Base-by-base conservation (phyloP, 1,284 basidiomycete genomes). In the Tylopilus sp. region DNA sequence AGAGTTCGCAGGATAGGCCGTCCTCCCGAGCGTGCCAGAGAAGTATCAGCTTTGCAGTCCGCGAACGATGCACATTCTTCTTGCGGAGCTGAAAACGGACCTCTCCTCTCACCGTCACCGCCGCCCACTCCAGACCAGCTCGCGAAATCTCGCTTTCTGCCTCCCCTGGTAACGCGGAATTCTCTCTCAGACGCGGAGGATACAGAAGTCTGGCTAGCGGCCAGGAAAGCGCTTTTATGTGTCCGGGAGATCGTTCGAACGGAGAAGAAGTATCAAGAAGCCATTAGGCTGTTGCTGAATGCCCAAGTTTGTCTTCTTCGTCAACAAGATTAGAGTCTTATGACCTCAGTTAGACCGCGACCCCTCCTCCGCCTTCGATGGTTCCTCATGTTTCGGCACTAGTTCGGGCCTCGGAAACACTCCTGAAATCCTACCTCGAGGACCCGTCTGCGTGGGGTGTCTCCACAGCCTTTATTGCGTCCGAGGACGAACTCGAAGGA, bases 371-470 rank as follows among this genome's bases (percentile, higher is more conserved):
- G 4, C 66, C 76, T 18, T 68, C 81, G 11, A 77, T 86, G 70
- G 61, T 74, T 17, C 67, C 72, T 18, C 77, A 83, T 56, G 68
- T 78, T 7, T 74, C 70, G 15, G 73, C 71, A 8, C 71, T 87
- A 10, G 66, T 80, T 17, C 58, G 59, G 9, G 77, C 75, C 4
- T 81, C 78, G 20, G 71, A 76, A 38, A 65, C 62, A 18, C 67
- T 84, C 39, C 61, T 82, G 3, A 61, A 64, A 7, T 68, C 68
- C 8, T 75, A 84, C 58, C 71, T 78, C 34, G 73, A 76, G 38
- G 81, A 83, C 46, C 81, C 82, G 9, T 81, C 77, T 35, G 80
- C 78, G 1, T 76, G 74, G 68, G 83, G 81, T 8, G 76, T 85
- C 28, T 77, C 81, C 17, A 65, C 71, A 0, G 80, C 83, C 3